Percentiles rank a stretch among this genome's conserved stretches.
phyloP scores from a whole-genome alignment of 2,329 filamentous ascomycete species.

The Mariannaea elegans region DNA sequence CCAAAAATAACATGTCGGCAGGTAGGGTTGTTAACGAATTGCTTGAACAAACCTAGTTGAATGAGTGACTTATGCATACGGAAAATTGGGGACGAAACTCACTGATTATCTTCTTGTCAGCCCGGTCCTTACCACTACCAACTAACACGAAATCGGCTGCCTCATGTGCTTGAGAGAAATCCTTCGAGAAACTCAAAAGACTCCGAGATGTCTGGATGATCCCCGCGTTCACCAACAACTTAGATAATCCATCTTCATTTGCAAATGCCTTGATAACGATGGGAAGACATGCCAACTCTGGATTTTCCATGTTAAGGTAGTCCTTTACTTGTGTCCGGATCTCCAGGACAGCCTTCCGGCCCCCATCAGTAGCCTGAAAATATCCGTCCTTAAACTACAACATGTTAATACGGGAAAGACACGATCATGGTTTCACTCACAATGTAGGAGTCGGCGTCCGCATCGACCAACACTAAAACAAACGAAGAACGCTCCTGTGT shows the following conservation, averaged over 20 bases:
- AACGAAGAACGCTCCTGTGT: neutral
- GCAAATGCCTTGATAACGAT: constrained; percentile 1
- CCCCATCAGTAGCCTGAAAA: neutral
- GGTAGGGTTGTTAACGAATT: neutral
- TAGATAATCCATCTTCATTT: neutral
- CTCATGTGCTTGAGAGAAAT: neutral
- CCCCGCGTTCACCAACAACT: neutral
- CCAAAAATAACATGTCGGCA: neutral
- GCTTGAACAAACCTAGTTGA: neutral
- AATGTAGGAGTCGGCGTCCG: constrained; percentile 1
- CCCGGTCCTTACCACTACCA: neutral
- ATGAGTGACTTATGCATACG: neutral
- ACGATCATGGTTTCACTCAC: neutral
- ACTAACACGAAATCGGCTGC: constrained; percentile 2
- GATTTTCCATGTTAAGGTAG: neutral
- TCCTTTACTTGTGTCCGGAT: neutral
- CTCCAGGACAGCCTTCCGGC: neutral
- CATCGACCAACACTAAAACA: constrained; percentile 4
- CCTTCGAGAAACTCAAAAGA: neutral
- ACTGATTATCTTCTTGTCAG: neutral
- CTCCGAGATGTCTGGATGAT: neutral
- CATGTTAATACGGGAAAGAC: neutral
- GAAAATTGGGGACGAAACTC: neutral
- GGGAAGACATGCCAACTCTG: neutral
- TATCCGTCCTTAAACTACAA: constrained; percentile 4